phyloP scores from a whole-genome alignment of 192 early-diverging fungal species.

The Backusella circina region DNA sequence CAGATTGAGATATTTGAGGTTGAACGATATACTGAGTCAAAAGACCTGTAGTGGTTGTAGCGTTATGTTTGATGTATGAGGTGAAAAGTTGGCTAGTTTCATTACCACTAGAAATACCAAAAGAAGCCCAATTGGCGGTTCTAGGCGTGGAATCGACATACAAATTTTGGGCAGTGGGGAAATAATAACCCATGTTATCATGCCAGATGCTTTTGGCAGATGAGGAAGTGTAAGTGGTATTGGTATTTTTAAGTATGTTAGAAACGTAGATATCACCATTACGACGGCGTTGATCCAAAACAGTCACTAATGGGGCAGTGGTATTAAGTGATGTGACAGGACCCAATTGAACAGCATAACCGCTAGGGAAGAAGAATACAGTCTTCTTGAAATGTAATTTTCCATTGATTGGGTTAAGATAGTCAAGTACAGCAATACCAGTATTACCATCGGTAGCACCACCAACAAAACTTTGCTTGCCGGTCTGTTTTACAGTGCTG shows the following conservation, averaged over 20 bases:
- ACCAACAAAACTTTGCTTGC: conserved; percentile 21
- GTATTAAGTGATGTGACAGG: neutral
- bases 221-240: neutral
- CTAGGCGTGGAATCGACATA: conserved; percentile 3
- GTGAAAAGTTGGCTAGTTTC: conserved; percentile 15
- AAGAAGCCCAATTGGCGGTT: conserved; percentile 12
- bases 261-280: conserved; percentile 18
- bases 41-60: neutral
- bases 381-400: conserved; percentile 16
- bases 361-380: conserved; percentile 16
- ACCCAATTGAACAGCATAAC: conserved; percentile 20
- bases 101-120: conserved; percentile 10
- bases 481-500: neutral
- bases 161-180: neutral
- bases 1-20: neutral
- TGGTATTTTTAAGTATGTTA: neutral
- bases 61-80: conserved; percentile 2
- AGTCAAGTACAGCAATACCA: conserved; percentile 27
- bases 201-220: conserved; percentile 15
- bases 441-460: conserved; percentile 16
- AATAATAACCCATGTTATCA: conserved; percentile 21
- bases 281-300: conserved; percentile 19
- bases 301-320: neutral
- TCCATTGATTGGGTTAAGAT: conserved; percentile 12
- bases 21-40: conserved; percentile 1